These are phyloP conservation scores for Tolypocladium ophioglossoides DNA, from an alignment of 2,329 filamentous ascomycete species.

Conservation along the genomic window DNA sequence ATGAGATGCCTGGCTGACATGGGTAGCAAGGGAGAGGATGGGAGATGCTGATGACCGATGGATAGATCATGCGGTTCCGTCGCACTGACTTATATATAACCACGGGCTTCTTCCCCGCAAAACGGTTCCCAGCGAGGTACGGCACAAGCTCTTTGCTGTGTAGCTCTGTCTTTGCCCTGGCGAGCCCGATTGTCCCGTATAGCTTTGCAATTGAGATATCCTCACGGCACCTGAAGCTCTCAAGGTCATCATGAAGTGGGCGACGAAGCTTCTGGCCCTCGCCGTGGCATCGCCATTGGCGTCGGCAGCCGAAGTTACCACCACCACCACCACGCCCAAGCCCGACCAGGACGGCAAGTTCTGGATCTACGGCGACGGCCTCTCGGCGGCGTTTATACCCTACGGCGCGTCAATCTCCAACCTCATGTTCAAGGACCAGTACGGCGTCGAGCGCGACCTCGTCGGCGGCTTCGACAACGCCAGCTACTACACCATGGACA, in stretches of 20 bases:
- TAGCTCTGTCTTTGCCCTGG: background rate
- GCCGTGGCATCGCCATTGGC: slow-evolving; percentile 8
- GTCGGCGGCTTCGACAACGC: slow-evolving; percentile 70
- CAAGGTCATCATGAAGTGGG: slow-evolving; percentile 11
- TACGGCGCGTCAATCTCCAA: slow-evolving; percentile 68
- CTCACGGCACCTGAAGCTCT: background rate
- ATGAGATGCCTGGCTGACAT: background rate
- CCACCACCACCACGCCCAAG: slow-evolving; percentile 9
- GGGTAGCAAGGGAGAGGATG: background rate
- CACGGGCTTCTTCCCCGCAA: background rate
- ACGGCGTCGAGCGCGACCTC: slow-evolving; percentile 59
- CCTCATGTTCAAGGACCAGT: slow-evolving; percentile 57
- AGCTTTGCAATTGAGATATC: background rate
- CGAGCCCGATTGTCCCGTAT: background rate
- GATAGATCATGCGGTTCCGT: background rate
- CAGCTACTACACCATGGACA: slow-evolving; percentile 54
- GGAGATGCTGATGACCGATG: background rate
- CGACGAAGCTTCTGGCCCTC: slow-evolving; percentile 5
- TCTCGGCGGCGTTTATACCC: slow-evolving; percentile 59
- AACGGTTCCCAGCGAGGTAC: background rate
- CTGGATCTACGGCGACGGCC: slow-evolving; percentile 56
- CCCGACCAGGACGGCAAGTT: slow-evolving; percentile 58
- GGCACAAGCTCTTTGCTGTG: background rate
- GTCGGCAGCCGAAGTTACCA: slow-evolving; percentile 4
- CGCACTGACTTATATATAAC: background rate